Evolutionary conservation across 2,329 filamentous ascomycete genomes (phyloP), one percentile per base, ranked within the genome.

Genomic region (Colletotrichum coccodes): DNA sequence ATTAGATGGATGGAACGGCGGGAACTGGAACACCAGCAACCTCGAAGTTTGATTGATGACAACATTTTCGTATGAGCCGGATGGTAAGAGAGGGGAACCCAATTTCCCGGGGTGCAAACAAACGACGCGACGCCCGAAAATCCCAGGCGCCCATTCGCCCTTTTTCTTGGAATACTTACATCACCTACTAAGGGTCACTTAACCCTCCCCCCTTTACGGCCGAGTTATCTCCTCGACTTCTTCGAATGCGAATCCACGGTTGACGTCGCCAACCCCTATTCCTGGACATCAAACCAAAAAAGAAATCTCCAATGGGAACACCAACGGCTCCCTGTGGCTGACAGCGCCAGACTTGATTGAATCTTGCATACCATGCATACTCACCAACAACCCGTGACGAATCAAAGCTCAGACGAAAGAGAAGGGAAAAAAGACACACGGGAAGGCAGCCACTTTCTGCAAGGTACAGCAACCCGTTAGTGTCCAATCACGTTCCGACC

Each of bases 401-500:
- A 26, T 26, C 40, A 46, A 64, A 50, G 53, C 34, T 60, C 28
- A 18, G 61, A 34, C 26, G 32, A 42, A 30, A 36, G 26, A 42
- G 30, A n/a, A 5, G 18, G 9, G 11, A 26, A 8, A 54, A 28
- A 32, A 32, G 36, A n/a, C 52, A 28, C 52, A 34, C 16, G 23
- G 11, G 18, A 46, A 40, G 28, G 12, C 38, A 60, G 62, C 56
- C 30, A 46, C 56, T 38, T 47, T 40, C 61, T 65, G 56, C 56
- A 65, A 60, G 62, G 56, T 60, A 60, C 62, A 18, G 46, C 3
- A n/a, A 34, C 47, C 44, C 34, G 54, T 28, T 60, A 36, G 36
- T 21, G 9, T 30, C 61, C 61, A 64, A 64, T 64, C 61, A 64
- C 42, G 14, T 44, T 8, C 14, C 40, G n/a, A 7, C 14, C n/a